These are phyloP conservation scores for Grigorovia yakushimaensis DNA, from an alignment of 805 yeast genomes.

Conservation along the genomic window DNA sequence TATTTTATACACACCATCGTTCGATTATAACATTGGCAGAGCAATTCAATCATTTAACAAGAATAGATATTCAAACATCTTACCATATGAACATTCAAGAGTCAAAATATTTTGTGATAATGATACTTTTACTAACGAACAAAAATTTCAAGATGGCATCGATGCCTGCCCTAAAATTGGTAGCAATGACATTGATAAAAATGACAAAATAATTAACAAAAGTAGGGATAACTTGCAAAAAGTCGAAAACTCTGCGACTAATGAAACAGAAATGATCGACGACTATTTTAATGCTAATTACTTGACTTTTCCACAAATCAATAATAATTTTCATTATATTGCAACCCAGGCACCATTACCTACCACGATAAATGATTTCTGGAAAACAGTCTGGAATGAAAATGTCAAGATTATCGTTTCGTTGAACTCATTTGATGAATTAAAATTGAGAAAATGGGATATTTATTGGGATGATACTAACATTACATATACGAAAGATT, in stretches of 20 bases:
- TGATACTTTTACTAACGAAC: not conserved
- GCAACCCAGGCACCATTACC: conserved; percentile 87
- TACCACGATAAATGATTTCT: conserved; percentile 75
- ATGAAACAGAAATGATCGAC: conserved; percentile 8
- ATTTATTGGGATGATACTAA: conserved; percentile 58
- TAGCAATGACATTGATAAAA: not conserved
- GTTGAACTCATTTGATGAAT: conserved; percentile 64
- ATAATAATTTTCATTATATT: conserved; percentile 41
- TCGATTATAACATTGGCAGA: conserved; percentile 37
- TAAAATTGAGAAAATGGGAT: conserved; percentile 68
- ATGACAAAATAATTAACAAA: not conserved
- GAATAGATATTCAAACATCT: conserved; percentile 78
- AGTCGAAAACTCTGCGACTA: not conserved
- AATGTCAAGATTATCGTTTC: conserved; percentile 63
- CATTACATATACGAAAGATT: conserved; percentile 10
- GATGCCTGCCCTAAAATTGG: not conserved
- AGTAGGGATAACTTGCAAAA: not conserved
- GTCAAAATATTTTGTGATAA: conserved; percentile 34
- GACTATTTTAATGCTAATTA: conserved; percentile 87
- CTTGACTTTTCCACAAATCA: conserved; percentile 34
- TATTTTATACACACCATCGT: conserved; percentile 21
- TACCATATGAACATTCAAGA: conserved; percentile 80
- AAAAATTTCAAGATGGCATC: not conserved
- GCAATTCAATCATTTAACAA: conserved; percentile 74
- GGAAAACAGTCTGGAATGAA: conserved; percentile 69